Base-by-base conservation (phyloP, 805 yeast species). In the Candida jianshihensis region DNA sequence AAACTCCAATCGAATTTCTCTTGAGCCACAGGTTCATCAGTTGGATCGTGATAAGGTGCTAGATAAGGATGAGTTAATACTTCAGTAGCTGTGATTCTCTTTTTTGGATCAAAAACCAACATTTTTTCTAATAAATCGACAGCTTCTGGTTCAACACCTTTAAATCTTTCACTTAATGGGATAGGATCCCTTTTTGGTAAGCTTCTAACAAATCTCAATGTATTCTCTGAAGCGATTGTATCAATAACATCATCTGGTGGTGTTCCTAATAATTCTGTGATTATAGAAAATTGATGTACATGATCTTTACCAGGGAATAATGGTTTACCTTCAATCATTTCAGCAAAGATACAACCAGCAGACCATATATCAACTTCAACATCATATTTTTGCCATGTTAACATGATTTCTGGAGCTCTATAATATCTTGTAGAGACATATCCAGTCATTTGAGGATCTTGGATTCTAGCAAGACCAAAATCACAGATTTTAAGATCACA, bases 381-480 rank as follows among this genome's bases (percentile, higher is more conserved):
- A 54, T 89, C 96, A 63, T 90, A 90, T 57, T 90, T 87, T 60
- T 90, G 98, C 97, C 97, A 90, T 19, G 97, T 88, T 46, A 90
- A 73, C 98, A 90, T 90, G 61, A 90, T 90, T 59, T 90, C 98
- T 2, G 98, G 98, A 0, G 97, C 98, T 44, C 98, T 75, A 63
- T 90, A 90, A 66, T 88, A 90, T 54, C 98, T 64, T 4, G 98
- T 90, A 5, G 95, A 82, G 14, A 90, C 98, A 59, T 90, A 90
- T 9, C 97, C 98, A 1, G 97, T 90, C 98, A 90, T 90, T 60
- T 90, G 97, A 12, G 97, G 96, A 63, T 90, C 98, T 66, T 90
- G 97, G 54, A 90, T 84, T 57, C 98, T 75, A 24, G 97, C 97
- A 42, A 90, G 69, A 17, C 98, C 98, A 58, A 90, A 86, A 60